phyloP scores from a whole-genome alignment of 805 yeast genomes.

The Cyberlindnera americana region DNA sequence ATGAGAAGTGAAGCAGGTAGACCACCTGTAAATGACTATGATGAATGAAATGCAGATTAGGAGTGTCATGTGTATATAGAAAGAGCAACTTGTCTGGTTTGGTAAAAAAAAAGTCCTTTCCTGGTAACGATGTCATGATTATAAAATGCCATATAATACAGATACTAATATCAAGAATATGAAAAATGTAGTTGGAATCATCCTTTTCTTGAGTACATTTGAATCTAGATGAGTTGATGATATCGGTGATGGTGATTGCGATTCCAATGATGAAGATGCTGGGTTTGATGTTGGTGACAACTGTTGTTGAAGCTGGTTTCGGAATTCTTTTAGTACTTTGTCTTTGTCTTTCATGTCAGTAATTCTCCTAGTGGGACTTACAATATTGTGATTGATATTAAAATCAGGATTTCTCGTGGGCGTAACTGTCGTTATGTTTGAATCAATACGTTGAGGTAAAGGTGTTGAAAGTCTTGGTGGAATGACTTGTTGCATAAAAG shows the following conservation, averaged over 20 bases:
- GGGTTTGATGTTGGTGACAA: no score
- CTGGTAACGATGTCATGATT: slow-evolving; percentile 1
- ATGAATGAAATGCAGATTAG: slow-evolving; percentile 37
- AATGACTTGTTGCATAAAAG: neutral
- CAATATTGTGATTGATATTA: neutral
- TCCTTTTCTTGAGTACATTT: no score
- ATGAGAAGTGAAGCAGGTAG: slow-evolving; percentile 77
- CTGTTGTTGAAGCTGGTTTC: neutral
- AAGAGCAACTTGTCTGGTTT: neutral
- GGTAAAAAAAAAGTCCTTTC: neutral
- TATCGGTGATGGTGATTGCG: no score
- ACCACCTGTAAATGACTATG: slow-evolving; percentile 89
- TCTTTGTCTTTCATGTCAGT: slow-evolving; percentile 3
- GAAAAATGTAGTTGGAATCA: neutral
- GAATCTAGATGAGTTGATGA: no score
- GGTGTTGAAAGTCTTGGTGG: neutral
- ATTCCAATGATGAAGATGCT: no score
- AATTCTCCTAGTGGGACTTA: slow-evolving; percentile 1
- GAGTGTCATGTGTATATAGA: neutral
- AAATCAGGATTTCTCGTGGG: neutral
- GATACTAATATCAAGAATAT: neutral
- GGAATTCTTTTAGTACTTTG: slow-evolving; percentile 5
- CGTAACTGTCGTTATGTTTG: neutral
- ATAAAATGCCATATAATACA: slow-evolving; percentile 2
- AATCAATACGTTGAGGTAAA: neutral